phyloP scores from a whole-genome alignment of 139 green algal genomes.

The Pseudopediastrum boryanum region DNA sequence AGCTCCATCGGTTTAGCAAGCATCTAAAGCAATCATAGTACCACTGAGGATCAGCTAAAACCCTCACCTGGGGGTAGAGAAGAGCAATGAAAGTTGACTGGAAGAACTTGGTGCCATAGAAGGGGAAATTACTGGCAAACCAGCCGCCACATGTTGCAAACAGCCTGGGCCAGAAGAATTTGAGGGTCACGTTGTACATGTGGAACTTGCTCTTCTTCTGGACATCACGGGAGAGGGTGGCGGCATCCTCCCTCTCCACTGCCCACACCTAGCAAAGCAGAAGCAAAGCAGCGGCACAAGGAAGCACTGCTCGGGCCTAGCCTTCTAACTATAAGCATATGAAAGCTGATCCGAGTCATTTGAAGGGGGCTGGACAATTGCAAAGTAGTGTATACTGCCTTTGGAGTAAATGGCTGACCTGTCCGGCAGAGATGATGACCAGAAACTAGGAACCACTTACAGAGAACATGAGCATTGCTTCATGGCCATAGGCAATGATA shows the following conservation, averaged over 20 bases:
- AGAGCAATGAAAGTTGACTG: slow-evolving; percentile 63
- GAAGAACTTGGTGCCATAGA: slow-evolving; percentile 84
- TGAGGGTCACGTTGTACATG: slow-evolving; percentile 14
- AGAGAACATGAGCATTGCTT: too few species aligned
- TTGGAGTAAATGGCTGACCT: too few species aligned
- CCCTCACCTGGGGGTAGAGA: slow-evolving; percentile 43
- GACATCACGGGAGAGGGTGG: slow-evolving; percentile 30
- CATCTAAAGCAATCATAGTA: too few species aligned
- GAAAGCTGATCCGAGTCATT: too few species aligned
- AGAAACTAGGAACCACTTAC: too few species aligned
- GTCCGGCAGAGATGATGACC: too few species aligned
- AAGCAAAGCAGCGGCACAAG: slow-evolving; percentile 2
- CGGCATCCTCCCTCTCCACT: slow-evolving; percentile 41
- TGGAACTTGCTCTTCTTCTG: slow-evolving; percentile 10
- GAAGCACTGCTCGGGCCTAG: background rate
- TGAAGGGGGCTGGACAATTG: too few species aligned
- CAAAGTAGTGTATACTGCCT: too few species aligned
- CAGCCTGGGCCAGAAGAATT: slow-evolving; percentile 47
- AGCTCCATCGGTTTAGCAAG: too few species aligned
- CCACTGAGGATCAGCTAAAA: background rate
- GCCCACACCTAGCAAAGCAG: slow-evolving; percentile 45
- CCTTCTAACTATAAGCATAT: background rate
- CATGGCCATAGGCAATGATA: too few species aligned
- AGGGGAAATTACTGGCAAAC: slow-evolving; percentile 63
- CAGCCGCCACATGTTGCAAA: slow-evolving; percentile 44